These are phyloP conservation scores for Carex parvula DNA, from an alignment of 176 grass and related monocot species.

Conservation along the genomic window DNA sequence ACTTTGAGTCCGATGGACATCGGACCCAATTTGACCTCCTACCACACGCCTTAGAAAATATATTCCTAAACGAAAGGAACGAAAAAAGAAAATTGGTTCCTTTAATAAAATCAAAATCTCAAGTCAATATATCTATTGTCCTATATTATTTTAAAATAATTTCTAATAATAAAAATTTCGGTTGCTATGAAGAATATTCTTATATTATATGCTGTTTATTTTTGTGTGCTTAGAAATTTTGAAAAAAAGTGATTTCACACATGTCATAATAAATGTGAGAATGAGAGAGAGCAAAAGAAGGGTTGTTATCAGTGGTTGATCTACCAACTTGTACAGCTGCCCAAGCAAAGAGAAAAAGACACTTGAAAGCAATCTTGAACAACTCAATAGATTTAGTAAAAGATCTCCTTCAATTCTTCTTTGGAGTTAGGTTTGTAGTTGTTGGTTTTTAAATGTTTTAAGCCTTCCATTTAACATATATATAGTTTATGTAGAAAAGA, in stretches of 20 bases:
- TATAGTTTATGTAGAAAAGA: too few species aligned
- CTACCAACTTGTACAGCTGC: conserved; percentile 26
- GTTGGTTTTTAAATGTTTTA: conserved; percentile 7
- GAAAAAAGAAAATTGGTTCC: too few species aligned
- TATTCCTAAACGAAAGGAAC: too few species aligned
- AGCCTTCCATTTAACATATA: not conserved
- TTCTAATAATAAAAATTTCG: too few species aligned
- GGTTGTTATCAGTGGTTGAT: conserved; percentile 26
- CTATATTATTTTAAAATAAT: too few species aligned
- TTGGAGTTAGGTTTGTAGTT: conserved; percentile 12
- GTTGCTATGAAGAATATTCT: too few species aligned
- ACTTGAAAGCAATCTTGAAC: conserved; percentile 26
- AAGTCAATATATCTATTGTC: too few species aligned
- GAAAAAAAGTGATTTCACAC: not conserved
- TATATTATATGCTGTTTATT: not conserved
- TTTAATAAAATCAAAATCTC: too few species aligned
- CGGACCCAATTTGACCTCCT: too few species aligned
- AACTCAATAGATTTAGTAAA: not conserved
- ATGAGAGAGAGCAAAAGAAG: not conserved
- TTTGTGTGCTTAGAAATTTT: not conserved
- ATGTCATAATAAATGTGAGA: not conserved
- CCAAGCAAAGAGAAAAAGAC: conserved; percentile 6
- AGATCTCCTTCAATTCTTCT: not conserved
- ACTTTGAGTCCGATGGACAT: too few species aligned
- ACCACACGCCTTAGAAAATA: too few species aligned